Base-by-base conservation (phyloP, 331 rosid species). In the Malus hybrid region DNA sequence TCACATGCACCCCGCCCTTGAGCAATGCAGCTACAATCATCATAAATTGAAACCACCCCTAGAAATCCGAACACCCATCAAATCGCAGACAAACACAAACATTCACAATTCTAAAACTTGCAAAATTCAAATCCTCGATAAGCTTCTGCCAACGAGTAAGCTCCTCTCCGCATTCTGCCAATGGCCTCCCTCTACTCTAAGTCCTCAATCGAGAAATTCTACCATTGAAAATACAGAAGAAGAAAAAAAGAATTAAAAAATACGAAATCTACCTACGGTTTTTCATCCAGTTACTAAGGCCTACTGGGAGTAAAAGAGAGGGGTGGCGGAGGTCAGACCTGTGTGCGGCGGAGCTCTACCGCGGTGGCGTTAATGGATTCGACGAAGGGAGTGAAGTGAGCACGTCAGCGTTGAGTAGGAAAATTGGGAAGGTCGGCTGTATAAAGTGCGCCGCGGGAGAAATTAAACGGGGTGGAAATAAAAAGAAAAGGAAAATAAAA, bases 391-490 rank as follows among this genome's bases (percentile, higher is more conserved):
- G 76, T 54, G 87, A 84, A 48, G 80, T 77, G 89, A 86, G 89
- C 88, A 84, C 86, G 89, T 82, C 77, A 85, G 90, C 84, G 78
- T 74, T 78, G 12, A 80, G 71, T 12, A 33, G 75, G 72, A 75
- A 66, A 70, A 65, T 61, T 84, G 75, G 28, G 74, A 79, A 76
- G 76, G 80, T 68, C 75, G 63, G 79, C 80, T 70, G 72, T 67
- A 60, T 76, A 81, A 81, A 83, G 63, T 78, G 85, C 89, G 84
- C 90, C 91, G 87, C 62, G 82, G 46, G 73, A 36, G 72, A 60
- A 24, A 74, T 63, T 29, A 54, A 65, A 64, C 54, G 22, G 8
- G 12, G 55, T 28, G 65, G 22, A 52, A 60, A 66, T 46, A 63
- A 75, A 76, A 60, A 31, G 63, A 20, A 46, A 56, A 16, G 46